These are phyloP conservation scores for Soucietia sequanensis DNA, from an alignment of 805 yeast species.

Conservation along the genomic window DNA sequence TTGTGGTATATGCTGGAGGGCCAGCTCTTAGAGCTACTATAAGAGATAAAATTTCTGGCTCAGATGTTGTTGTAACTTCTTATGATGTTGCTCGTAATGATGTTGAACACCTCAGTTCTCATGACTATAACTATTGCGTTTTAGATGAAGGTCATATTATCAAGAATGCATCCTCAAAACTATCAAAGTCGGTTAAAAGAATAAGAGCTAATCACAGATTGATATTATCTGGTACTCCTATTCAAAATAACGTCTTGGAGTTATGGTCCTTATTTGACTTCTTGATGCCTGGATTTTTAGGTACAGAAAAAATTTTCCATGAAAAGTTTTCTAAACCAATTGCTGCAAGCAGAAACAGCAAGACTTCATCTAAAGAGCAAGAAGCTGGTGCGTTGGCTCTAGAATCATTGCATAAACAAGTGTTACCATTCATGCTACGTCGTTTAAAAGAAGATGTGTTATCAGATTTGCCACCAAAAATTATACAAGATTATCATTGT, in stretches of 20 bases:
- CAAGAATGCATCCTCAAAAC: constrained; percentile 84
- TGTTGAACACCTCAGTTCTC: constrained; percentile 54
- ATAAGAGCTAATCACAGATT: constrained; percentile 85
- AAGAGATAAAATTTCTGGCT: constrained; percentile 48
- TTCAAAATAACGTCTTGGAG: constrained; percentile 94
- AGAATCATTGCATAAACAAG: constrained; percentile 95
- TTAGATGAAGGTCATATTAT: constrained; percentile 98
- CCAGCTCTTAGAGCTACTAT: constrained; percentile 68
- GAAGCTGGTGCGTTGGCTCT: constrained; percentile 96
- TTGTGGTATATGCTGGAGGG: constrained; percentile 89
- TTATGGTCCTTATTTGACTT: constrained; percentile 97
- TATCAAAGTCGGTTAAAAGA: constrained; percentile 83
- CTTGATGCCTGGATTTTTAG: constrained; percentile 97
- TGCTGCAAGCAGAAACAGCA: constrained; percentile 86
- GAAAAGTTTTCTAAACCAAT: constrained; percentile 98
- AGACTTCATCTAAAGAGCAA: constrained; percentile 88
- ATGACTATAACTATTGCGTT: constrained; percentile 89
- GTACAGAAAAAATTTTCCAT: constrained; percentile 90
- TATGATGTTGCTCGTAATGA: constrained; percentile 97
- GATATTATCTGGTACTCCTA: constrained; percentile 94
- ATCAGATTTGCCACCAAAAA: constrained; percentile 95
- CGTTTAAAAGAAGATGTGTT: constrained; percentile 94
- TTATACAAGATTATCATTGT: constrained; percentile 97
- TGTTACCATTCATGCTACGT: constrained; percentile 92
- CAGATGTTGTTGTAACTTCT: constrained; percentile 91